phyloP scores from a whole-genome alignment of 2,329 filamentous ascomycete species.

The Nectriaceae sp. region DNA sequence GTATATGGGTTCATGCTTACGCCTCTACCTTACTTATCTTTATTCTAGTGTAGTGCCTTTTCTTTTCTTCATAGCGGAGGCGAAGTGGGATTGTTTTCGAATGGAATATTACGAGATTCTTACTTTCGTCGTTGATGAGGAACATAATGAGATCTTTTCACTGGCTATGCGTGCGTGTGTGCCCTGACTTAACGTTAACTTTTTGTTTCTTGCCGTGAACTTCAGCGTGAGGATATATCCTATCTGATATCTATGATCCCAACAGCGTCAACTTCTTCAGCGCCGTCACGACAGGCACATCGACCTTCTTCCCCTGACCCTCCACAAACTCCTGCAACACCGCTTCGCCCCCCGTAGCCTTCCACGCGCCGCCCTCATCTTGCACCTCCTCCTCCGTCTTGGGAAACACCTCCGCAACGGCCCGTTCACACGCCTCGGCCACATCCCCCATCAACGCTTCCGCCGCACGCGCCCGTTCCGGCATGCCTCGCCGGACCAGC shows the following conservation, averaged over 20 bases:
- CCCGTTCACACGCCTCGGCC: constrained; percentile 65
- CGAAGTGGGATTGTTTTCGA: constrained; percentile 28
- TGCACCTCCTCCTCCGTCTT: constrained; percentile 17
- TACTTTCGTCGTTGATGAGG: background rate
- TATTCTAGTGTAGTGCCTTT: constrained; percentile 12
- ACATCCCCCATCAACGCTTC: constrained; percentile 76
- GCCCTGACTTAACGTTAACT: background rate
- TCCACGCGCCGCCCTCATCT: constrained; percentile 28
- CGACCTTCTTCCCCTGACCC: constrained; percentile 45
- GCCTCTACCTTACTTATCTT: background rate
- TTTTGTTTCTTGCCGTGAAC: too few species aligned
- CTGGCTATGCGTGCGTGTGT: background rate
- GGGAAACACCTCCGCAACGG: constrained; percentile 70
- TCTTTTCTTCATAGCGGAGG: constrained; percentile 35
- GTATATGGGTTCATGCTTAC: too few species aligned
- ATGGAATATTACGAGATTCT: background rate
- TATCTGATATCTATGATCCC: constrained; percentile 36
- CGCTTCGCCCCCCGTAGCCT: constrained; percentile 50
- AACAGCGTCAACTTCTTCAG: constrained; percentile 54
- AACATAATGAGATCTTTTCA: background rate
- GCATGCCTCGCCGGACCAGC: constrained; percentile 78
- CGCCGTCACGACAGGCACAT: constrained; percentile 49
- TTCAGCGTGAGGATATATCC: too few species aligned
- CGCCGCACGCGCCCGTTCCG: constrained; percentile 79
- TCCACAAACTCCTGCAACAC: constrained; percentile 54